Conservation (phyloP, 768 basidiomycete species). For the Xerocomus spinulosus region DNA sequence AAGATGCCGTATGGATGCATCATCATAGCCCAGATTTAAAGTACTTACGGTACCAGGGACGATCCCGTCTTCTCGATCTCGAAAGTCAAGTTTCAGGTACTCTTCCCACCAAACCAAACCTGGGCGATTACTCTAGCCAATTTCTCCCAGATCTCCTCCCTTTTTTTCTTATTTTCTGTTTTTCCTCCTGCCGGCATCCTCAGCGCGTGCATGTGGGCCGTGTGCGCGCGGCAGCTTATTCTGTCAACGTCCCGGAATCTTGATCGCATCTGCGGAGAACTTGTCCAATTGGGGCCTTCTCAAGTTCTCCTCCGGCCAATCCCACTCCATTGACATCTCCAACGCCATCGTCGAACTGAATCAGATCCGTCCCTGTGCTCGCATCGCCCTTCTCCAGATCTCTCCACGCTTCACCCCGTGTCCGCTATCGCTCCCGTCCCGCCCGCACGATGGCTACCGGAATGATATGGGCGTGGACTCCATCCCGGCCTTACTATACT, state of each 20-base stretch:
- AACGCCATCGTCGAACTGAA: slow-evolving; percentile 32
- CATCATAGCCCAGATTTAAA: slow-evolving; percentile 32
- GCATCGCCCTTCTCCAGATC: slow-evolving; percentile 27
- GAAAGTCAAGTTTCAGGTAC: slow-evolving; percentile 35
- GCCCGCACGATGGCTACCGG: slow-evolving; percentile 31
- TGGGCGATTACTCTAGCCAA: slow-evolving; percentile 22
- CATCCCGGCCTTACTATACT: slow-evolving; percentile 33
- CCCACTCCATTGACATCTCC: slow-evolving; percentile 28
- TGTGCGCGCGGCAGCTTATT: slow-evolving; percentile 8
- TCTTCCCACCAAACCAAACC: slow-evolving; percentile 26
- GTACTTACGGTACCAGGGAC: slow-evolving; percentile 35
- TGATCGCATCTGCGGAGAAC: slow-evolving; percentile 25
- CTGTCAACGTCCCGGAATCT: slow-evolving; percentile 21
- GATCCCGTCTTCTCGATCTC: slow-evolving; percentile 34
- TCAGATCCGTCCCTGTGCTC: slow-evolving; percentile 16
- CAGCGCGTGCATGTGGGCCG: slow-evolving; percentile 15
- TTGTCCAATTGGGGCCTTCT: slow-evolving; percentile 20
- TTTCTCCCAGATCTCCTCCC: slow-evolving; percentile 22
- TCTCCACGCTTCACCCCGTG: slow-evolving; percentile 19
- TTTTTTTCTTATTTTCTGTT: slow-evolving; percentile 11
- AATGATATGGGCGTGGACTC: slow-evolving; percentile 31
- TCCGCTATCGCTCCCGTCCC: slow-evolving; percentile 28
- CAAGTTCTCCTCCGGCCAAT: slow-evolving; percentile 26
- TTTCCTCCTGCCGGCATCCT: slow-evolving; percentile 21
- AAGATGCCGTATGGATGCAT: slow-evolving; percentile 29